Percentiles rank a stretch among this genome's conserved stretches.
Evolutionary conservation across 176 grass and related monocot species (phyloP).

Genomic region (Oryza punctata): DNA sequence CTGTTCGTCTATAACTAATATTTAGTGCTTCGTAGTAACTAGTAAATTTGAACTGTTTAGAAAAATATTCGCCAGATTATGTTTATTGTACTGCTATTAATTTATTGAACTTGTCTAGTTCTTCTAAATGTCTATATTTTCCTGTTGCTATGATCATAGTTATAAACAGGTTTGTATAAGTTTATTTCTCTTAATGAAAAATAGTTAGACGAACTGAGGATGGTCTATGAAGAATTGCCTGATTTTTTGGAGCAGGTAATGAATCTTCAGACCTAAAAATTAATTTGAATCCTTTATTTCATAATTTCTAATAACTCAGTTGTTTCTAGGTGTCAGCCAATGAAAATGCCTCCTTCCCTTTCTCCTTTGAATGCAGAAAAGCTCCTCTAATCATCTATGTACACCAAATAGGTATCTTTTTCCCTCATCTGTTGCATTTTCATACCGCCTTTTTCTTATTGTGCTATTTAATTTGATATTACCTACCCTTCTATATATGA

Average conservation of each 20-base stretch:
- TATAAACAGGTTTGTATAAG: constrained; percentile 29
- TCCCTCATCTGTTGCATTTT: constrained; percentile 29
- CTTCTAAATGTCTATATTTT: constrained; percentile 25
- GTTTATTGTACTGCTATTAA: constrained; percentile 4
- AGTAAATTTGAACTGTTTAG: neutral
- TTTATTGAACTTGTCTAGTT: constrained; percentile 27
- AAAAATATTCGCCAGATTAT: neutral
- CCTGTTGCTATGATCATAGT: constrained; percentile 15
- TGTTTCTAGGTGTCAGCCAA: constrained; percentile 77
- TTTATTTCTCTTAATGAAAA: constrained; percentile 24
- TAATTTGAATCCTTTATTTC: constrained; percentile 32
- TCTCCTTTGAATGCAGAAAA: constrained; percentile 66
- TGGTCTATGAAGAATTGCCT: constrained; percentile 87
- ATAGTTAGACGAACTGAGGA: constrained; percentile 90
- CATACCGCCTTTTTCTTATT: constrained; percentile 32
- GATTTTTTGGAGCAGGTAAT: constrained; percentile 89
- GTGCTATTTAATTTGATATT: constrained; percentile 29
- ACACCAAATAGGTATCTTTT: constrained; percentile 82
- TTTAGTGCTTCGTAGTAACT: neutral
- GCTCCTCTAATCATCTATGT: constrained; percentile 79
- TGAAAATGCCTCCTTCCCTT: constrained; percentile 75
- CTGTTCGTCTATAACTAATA: neutral
- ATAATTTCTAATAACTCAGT: constrained; percentile 39
- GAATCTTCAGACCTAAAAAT: constrained; percentile 30
- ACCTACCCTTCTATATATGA: neutral